Base-by-base conservation (phyloP, 139 green algal genomes). In the Tetratostichococcus sp. region DNA sequence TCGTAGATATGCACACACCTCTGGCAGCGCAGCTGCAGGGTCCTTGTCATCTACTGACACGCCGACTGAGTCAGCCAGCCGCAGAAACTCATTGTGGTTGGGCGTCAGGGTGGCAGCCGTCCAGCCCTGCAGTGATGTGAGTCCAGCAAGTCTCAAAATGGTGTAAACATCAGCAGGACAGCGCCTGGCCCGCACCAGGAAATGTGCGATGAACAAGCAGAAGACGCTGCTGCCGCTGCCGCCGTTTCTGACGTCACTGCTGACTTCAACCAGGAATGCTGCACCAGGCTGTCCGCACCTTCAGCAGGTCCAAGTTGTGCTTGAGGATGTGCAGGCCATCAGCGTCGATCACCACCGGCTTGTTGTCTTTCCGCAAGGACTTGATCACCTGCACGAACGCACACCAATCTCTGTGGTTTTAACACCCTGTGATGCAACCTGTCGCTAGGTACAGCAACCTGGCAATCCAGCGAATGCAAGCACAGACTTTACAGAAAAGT, bases 281-380 rank as follows among this genome's bases (percentile, higher is more conserved):
- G n/a, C n/a, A n/a, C n/a, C 39, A 6, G 11, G 39, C 39, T 50
- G 8, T 21, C 8, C 39, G 11, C 8, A 50, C 39, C 39, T 50
- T 50, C 8, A 50, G 50, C 50, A 62, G 50, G 17, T 62, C 50
- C 50, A 72, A 69, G 59, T 82, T 69, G 77, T 78, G 71, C n/a
- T 71, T 58, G 16, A 84, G 43, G 43, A 89, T 80, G 72, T 79
- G 83, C 1, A 93, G 78, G 6, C 85, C 88, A 35, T 93, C 88
- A 1, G 88, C 88, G 69, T 93, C 88, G 8, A 92, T 74, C 1
- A 93, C 77, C 34, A 89, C 72, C 33, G 86, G 79, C 21, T 83
- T 69, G 34, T 72, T 34, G 14, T 65, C 35, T n/a, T 77, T 35
- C 8, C 70, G 57, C 70, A 83, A 76, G 30, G 43, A n/a, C 1